Evolutionary conservation across 2,329 filamentous ascomycete species (phyloP).

Genomic region (Aspergillus japonicus): DNA sequence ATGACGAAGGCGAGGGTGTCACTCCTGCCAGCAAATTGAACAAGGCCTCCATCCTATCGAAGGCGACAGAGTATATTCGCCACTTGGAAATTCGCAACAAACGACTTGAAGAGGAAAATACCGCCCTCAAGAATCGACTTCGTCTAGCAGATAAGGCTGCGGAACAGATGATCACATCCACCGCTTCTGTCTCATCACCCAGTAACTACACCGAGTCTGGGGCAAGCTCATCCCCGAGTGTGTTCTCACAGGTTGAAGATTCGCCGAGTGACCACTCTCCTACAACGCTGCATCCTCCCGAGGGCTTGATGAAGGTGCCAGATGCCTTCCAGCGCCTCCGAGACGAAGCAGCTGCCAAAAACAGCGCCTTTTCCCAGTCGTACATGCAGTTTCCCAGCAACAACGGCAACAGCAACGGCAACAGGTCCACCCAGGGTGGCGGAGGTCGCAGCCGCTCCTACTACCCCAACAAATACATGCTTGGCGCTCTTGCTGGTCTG

Average conservation of each 20-base stretch:
- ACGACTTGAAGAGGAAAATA: slow-evolving; percentile 77
- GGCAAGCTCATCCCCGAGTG: slow-evolving; percentile 38
- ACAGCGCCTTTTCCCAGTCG: slow-evolving; percentile 40
- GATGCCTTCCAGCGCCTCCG: slow-evolving; percentile 46
- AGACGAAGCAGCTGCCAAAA: slow-evolving; percentile 29
- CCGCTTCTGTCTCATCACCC: slow-evolving; percentile 41
- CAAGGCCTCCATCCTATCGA: slow-evolving; percentile 94
- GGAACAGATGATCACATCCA: slow-evolving; percentile 40
- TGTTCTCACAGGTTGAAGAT: slow-evolving; percentile 43
- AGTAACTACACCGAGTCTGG: slow-evolving; percentile 40
- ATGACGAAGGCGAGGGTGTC: slow-evolving; percentile 76
- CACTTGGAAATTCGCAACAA: slow-evolving; percentile 91
- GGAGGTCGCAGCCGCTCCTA: slow-evolving; percentile 50
- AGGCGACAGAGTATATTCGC: slow-evolving; percentile 93
- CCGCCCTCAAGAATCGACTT: slow-evolving; percentile 72
- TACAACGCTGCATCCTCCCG: slow-evolving; percentile 35
- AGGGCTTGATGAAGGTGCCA: slow-evolving; percentile 46
- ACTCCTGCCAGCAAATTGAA: slow-evolving; percentile 91
- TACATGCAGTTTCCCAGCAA: slow-evolving; percentile 34
- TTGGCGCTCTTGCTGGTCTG: slow-evolving; percentile 84
- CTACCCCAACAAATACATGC: slow-evolving; percentile 74
- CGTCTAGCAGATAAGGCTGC: slow-evolving; percentile 70
- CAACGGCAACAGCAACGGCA: not conserved
- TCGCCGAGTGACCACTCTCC: slow-evolving; percentile 32
- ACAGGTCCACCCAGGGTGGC: slow-evolving; percentile 38